These are phyloP conservation scores for Carallia brachiata DNA, from an alignment of 345 rosid species.

Conservation along the genomic window DNA sequence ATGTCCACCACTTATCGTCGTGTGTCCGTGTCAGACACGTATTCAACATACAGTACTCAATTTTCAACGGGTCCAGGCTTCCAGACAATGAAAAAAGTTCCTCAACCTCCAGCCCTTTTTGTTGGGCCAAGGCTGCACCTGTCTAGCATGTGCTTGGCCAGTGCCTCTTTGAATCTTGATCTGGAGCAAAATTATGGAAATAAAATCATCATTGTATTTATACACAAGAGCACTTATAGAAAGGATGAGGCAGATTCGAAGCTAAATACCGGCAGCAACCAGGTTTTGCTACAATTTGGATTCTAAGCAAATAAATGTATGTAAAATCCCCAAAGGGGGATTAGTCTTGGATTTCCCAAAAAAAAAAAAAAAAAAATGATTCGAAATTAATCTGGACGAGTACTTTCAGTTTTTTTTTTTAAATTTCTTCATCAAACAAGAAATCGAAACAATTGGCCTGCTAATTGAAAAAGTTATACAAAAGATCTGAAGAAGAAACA, in stretches of 20 bases:
- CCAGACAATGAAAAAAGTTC: conserved; percentile 65
- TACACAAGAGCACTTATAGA: background rate
- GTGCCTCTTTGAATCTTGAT: conserved; percentile 85
- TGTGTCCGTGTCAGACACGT: too few species aligned
- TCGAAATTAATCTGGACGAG: background rate
- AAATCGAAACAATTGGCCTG: too few species aligned
- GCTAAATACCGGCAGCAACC: background rate
- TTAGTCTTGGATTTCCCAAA: background rate
- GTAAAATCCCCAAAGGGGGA: background rate
- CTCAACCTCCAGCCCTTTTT: conserved; percentile 81
- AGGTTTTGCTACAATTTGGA: background rate
- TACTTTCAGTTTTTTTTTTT: too few species aligned
- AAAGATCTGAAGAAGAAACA: background rate
- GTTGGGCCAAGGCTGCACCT: conserved; percentile 76
- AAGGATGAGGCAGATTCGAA: too few species aligned
- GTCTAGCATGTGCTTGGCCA: conserved; percentile 76
- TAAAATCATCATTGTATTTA: background rate
- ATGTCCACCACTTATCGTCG: too few species aligned
- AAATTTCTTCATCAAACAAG: too few species aligned
- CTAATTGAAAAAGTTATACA: background rate
- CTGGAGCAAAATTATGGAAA: conserved; percentile 30
- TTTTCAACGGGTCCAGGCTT: too few species aligned
- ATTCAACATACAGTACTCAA: too few species aligned
- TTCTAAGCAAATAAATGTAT: background rate
- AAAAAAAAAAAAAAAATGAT: background rate